Evolutionary conservation across 2,329 filamentous ascomycete species (phyloP).

Genomic region (Cladosporium austrohemisphaericum): DNA sequence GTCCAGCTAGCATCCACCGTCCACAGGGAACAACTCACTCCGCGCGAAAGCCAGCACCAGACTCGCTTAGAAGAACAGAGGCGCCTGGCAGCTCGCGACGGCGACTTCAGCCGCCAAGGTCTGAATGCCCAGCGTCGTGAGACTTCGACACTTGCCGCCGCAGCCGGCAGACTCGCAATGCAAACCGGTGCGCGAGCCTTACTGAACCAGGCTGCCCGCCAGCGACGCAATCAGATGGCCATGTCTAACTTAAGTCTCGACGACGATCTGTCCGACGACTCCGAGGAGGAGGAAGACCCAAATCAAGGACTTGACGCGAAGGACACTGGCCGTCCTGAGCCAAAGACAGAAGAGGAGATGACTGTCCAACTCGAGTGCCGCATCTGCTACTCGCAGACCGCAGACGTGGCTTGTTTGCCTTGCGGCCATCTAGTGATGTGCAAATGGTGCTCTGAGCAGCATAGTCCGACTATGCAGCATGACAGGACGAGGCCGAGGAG

Average conservation of each 20-base stretch:
- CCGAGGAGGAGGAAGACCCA: conserved; percentile 25
- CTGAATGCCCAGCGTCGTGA: conserved; percentile 28
- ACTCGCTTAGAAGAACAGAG: conserved; percentile 3
- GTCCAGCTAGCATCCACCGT: conserved; percentile 19
- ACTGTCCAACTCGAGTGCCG: conserved; percentile 50
- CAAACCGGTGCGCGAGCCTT: too few relatives aligned
- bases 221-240: neutral
- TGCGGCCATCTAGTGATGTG: conserved; percentile 56
- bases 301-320: conserved; percentile 43
- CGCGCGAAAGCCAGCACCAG: neutral
- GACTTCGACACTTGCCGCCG: conserved; percentile 24
- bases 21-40: conserved; percentile 18
- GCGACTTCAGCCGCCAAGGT: conserved; percentile 28
- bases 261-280: conserved; percentile 18
- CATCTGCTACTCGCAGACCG: conserved; percentile 51
- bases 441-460: conserved; percentile 52
- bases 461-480: conserved; percentile 42
- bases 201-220: too few relatives aligned
- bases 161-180: conserved; percentile 29
- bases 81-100: conserved; percentile 24
- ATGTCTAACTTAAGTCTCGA: too few relatives aligned
- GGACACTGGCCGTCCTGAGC: conserved; percentile 44
- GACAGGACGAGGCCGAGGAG: conserved; percentile 39
- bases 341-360: conserved; percentile 48
- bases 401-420: conserved; percentile 50